Percentiles rank a stretch among this genome's conserved stretches.
These are phyloP conservation scores for Diplocarpon rosae DNA, from an alignment of 2,329 filamentous ascomycete genomes.

Conservation along the genomic window DNA sequence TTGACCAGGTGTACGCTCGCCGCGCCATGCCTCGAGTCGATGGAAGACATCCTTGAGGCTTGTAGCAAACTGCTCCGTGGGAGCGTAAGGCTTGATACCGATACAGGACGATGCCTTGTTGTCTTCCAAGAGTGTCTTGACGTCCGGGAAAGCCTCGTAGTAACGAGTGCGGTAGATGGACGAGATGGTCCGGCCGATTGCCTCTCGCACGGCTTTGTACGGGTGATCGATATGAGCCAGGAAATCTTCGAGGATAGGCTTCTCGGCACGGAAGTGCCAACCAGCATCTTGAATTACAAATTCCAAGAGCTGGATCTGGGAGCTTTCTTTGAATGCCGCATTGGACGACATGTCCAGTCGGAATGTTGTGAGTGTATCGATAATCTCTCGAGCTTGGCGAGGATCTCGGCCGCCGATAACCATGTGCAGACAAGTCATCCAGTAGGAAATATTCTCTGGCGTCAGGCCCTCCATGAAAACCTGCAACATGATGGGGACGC, in stretches of 20 bases:
- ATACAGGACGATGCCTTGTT: slow-evolving; percentile 76
- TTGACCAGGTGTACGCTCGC: slow-evolving; percentile 73
- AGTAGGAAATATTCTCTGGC: slow-evolving; percentile 88
- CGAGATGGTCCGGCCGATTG: slow-evolving; percentile 81
- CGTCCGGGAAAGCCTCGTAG: slow-evolving; percentile 82
- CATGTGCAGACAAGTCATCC: slow-evolving; percentile 87
- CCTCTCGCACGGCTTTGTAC: slow-evolving; percentile 93
- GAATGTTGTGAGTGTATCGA: slow-evolving; percentile 75
- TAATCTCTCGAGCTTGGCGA: slow-evolving; percentile 72
- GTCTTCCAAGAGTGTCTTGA: slow-evolving; percentile 60
- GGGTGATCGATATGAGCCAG: slow-evolving; percentile 88
- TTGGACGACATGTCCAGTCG: slow-evolving; percentile 89
- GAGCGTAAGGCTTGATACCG: slow-evolving; percentile 73
- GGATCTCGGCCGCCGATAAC: slow-evolving; percentile 84
- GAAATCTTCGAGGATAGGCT: slow-evolving; percentile 83
- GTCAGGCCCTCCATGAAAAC: slow-evolving; percentile 88
- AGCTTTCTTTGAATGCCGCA: slow-evolving; percentile 96
- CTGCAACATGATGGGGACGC: slow-evolving; percentile 74
- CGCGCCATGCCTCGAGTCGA: slow-evolving; percentile 77
- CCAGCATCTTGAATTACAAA: slow-evolving; percentile 79
- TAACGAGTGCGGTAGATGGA: slow-evolving; percentile 86
- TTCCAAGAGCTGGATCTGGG: slow-evolving; percentile 85
- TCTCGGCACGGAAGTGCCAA: slow-evolving; percentile 90
- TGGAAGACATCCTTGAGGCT: slow-evolving; percentile 67
- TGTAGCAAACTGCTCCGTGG: slow-evolving; percentile 59